These are phyloP conservation scores for Eucalyptus caleyi DNA, from an alignment of 345 rosid genomes.

Conservation along the genomic window DNA sequence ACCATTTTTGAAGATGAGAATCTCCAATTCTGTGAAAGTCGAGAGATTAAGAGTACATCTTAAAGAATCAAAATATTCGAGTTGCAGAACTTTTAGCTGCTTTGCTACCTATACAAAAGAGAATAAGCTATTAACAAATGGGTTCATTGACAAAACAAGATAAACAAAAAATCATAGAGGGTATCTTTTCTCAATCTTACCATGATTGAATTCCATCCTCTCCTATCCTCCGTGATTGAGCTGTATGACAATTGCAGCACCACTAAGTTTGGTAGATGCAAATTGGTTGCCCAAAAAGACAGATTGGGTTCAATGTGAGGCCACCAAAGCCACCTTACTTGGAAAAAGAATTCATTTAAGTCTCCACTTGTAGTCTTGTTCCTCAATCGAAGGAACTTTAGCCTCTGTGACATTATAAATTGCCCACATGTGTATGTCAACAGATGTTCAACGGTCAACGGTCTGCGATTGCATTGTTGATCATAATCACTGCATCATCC, in stretches of 20 bases:
- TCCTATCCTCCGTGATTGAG: not conserved
- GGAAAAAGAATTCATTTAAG: no score
- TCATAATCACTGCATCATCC: no score
- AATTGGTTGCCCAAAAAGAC: not conserved
- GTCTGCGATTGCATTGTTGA: no score
- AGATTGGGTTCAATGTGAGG: no score
- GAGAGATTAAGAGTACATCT: not conserved
- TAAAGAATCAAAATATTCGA: not conserved
- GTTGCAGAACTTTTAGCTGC: not conserved
- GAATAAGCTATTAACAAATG: not conserved
- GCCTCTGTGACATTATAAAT: no score
- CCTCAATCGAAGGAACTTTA: no score
- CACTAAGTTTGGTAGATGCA: not conserved
- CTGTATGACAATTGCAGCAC: accelerated
- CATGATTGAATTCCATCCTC: not conserved
- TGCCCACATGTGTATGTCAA: no score
- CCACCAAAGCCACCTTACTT: no score
- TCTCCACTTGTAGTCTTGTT: no score
- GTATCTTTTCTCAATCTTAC: not conserved
- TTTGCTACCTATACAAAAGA: not conserved
- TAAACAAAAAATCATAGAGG: no score
- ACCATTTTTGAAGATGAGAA: no score
- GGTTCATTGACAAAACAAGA: not conserved
- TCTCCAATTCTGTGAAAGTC: not conserved
- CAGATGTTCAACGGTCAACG: no score